Evolutionary conservation across 805 yeast genomes (phyloP), one percentile per base, ranked within the genome.

Genomic region (Nakazawaea molendinolei): DNA sequence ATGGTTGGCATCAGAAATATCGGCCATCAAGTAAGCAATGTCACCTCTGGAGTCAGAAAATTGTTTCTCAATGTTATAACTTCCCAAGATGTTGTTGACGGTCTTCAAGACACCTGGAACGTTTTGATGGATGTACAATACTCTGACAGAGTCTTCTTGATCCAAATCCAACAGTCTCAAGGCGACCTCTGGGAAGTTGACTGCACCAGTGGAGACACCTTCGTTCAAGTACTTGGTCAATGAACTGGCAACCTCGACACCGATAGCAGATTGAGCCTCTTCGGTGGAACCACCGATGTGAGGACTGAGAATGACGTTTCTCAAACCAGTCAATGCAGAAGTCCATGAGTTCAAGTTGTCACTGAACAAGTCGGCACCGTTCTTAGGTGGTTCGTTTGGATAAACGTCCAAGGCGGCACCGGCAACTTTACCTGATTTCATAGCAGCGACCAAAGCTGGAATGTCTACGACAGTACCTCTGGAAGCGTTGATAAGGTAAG

Each of bases 231-330:
- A 92, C 58, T 85, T 86, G 46, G 89, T 71, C 53, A 92, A 71
- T 26, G 95, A 79, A 31, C 82, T 70, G 42, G 81, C 86, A 43
- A 92, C 98, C 68, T 92, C 98, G 43, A 90, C 69, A 66, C 98
- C 98, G 55, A 92, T 92, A 27, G 97, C 95, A 39, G 85, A 74
- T 72, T 92, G 98, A 25, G 98, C 98, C 70, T 92, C 98, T 64
- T 90, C 97, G 32, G 98, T 92, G 34, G 97, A 87, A 48, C 98
- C 98, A 65, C 98, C 98, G 50, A 92, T 92, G 58, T 92, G 98
- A 23, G 98, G 98, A 38, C 97, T 81, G 53, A 92, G 72, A 47
- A 92, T 87, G 44, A 90, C 77, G 64, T 92, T 92, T 65, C 89
- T 78, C 58, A 87, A 72, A 8, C 83, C 66, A 49, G 78, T 72